Percentiles rank a stretch among this genome's conserved stretches.
Evolutionary conservation across 2,329 filamentous ascomycete species (phyloP).

Genomic region (Incumbomyces lentus): DNA sequence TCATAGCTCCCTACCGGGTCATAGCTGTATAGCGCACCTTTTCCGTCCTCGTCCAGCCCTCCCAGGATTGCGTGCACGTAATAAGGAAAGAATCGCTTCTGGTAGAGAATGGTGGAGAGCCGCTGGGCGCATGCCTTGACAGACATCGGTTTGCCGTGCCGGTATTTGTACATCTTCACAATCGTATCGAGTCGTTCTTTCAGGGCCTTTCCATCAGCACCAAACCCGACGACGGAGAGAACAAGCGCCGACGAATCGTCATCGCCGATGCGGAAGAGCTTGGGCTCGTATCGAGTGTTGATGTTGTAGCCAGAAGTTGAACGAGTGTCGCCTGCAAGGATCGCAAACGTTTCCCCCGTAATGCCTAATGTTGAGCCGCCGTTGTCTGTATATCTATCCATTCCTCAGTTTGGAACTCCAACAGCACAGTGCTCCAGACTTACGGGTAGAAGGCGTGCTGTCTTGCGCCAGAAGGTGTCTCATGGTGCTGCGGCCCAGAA

Average conservation of each 20-base stretch:
- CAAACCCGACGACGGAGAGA: slow-evolving; percentile 89
- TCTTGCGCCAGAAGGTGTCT: slow-evolving; percentile 37
- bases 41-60: slow-evolving; percentile 87
- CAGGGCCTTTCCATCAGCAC: slow-evolving; percentile 84
- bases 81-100: slow-evolving; percentile 98
- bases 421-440: slow-evolving; percentile 30
- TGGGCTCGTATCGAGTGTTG: slow-evolving; percentile 90
- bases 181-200: slow-evolving; percentile 88
- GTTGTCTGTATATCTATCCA: slow-evolving; percentile 77
- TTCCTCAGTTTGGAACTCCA: slow-evolving; percentile 2
- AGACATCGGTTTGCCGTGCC: slow-evolving; percentile 92
- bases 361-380: slow-evolving; percentile 94
- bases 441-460: slow-evolving; percentile 92
- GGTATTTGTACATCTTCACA: slow-evolving; percentile 98
- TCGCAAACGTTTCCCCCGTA: slow-evolving; percentile 84
- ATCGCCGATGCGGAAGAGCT: slow-evolving; percentile 94
- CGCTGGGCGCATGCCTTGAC: slow-evolving; percentile 91
- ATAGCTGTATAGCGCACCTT: slow-evolving; percentile 91
- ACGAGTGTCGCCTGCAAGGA: slow-evolving; percentile 94
- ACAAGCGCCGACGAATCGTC: slow-evolving; percentile 78
- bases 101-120: slow-evolving; percentile 88
- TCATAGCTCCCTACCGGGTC: slow-evolving; percentile 97
- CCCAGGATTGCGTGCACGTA: slow-evolving; percentile 92
- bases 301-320: slow-evolving; percentile 96
- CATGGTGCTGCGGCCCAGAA: slow-evolving; percentile 18